A percentile compares a stretch with the other conserved stretches of the same genome.
phyloP scores from a whole-genome alignment of 2,329 filamentous ascomycete species.

The Apiospora phragmitis region DNA sequence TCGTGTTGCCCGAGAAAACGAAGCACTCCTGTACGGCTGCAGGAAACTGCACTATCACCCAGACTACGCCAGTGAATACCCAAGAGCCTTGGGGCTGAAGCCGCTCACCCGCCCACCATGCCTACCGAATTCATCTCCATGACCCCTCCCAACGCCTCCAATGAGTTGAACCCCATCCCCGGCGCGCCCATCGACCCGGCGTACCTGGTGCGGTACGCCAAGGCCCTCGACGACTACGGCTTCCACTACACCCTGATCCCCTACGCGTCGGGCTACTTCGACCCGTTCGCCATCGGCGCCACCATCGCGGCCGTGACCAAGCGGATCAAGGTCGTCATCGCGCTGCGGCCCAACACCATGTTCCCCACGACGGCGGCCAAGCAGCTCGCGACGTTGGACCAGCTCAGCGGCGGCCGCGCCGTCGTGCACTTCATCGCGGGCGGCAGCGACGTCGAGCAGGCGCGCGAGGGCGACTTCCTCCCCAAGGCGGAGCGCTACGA shows the following conservation, averaged over 20 bases:
- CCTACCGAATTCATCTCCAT: constrained; percentile 59
- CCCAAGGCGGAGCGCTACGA: constrained; percentile 58
- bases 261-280: constrained; percentile 55
- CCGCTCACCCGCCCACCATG: constrained; percentile 27
- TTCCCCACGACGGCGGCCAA: constrained; percentile 65
- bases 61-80: background rate
- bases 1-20: background rate
- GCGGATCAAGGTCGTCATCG: constrained; percentile 61
- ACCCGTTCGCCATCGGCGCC: constrained; percentile 60
- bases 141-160: constrained; percentile 58
- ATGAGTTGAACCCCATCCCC: constrained; percentile 54
- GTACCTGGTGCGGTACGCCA: constrained; percentile 56
- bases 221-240: constrained; percentile 57
- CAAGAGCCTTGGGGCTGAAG: background rate
- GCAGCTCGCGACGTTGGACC: constrained; percentile 60
- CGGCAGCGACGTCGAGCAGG: constrained; percentile 60
- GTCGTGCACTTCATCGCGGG: constrained; percentile 66
- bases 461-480: constrained; percentile 59
- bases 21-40: background rate
- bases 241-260: constrained; percentile 64
- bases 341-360: constrained; percentile 60
- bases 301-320: constrained; percentile 59
- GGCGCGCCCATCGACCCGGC: constrained; percentile 54
- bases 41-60: background rate
- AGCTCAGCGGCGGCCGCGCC: constrained; percentile 56